phyloP scores from a whole-genome alignment of 2,329 filamentous ascomycete species.

The Mariannaea sp. region DNA sequence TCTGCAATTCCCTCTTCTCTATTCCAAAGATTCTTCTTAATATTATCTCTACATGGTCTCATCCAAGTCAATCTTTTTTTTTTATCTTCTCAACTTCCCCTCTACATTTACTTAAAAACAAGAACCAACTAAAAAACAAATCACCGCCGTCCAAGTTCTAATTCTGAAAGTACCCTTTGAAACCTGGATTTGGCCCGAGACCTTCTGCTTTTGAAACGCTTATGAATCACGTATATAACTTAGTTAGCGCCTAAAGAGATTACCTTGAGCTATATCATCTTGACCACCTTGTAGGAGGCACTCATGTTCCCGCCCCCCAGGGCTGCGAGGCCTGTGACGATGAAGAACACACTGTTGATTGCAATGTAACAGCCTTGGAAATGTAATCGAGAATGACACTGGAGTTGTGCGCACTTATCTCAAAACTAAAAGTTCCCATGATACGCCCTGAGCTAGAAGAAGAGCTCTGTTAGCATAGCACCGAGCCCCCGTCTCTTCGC shows the following conservation, averaged over 20 bases:
- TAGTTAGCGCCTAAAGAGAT: conserved; percentile 6
- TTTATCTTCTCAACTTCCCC: neutral
- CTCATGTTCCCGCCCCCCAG: conserved; percentile 24
- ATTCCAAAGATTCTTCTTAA: neutral
- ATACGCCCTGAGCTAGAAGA: conserved; percentile 56
- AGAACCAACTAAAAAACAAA: too few species aligned
- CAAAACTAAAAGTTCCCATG: conserved; percentile 58
- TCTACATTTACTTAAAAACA: too few species aligned
- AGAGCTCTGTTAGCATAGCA: too few species aligned
- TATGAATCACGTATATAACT: conserved; percentile 7
- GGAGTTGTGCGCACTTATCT: conserved; percentile 58
- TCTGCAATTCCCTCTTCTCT: neutral
- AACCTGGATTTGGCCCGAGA: conserved; percentile 1
- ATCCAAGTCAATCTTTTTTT: neutral
- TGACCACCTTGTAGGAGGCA: conserved; percentile 59
- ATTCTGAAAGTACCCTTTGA: conserved; percentile 6
- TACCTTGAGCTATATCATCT: conserved; percentile 42
- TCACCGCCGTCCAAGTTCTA: too few species aligned
- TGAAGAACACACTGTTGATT: conserved; percentile 63
- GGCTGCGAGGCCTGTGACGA: conserved; percentile 48
- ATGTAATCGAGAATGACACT: conserved; percentile 46
- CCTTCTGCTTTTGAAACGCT: conserved; percentile 2
- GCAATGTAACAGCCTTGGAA: conserved; percentile 50
- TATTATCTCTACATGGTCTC: neutral
- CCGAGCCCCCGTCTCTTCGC: too few species aligned